Base-by-base conservation (phyloP, 2,329 filamentous ascomycete genomes). In the Colletotrichum horii region DNA sequence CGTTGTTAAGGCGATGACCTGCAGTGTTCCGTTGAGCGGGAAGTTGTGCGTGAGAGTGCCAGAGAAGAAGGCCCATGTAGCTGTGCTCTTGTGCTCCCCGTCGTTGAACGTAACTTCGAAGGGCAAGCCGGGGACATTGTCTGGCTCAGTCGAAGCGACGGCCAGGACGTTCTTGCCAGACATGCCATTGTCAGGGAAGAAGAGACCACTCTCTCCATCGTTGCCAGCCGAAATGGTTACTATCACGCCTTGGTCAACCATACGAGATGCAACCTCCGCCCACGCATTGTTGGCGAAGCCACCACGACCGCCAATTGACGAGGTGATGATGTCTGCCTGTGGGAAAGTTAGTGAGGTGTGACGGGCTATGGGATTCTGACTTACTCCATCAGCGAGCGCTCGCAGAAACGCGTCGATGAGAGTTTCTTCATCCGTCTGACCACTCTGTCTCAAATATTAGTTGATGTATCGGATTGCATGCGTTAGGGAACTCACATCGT, bases 171-270 rank as follows among this genome's bases (percentile, higher is more conserved):
- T 82, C 60, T 82, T 81, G 8, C 86, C 87, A 8, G 85, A 83
- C 15, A 85, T 81, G 12, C 86, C 85, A 24, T 82, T 83, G 36
- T 81, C 82, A 19, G 83, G 81, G 58, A 83, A 85, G 78, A 87
- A 87, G 2, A 85, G 78, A 4, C 87, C 86, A n/a, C 80, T 76
- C 28, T 79, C 80, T 19, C 86, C 86, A 30, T 83, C 80, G 68
- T 88, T 89, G 28, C 87, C 87, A 5, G 83, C 85, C 0, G 86
- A 84, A 34, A 87, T 82, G 8, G 83, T 84, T 32, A 86, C 83
- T 6, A 85, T 80, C 4, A 86, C 82, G 28, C 85, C 85, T 22
- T 81, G 79, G 19, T 86, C 83, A 16, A 84, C 85, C 62, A 88
- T 83, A 7, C 86, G 84, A 14, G 83, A 84, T 12, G 84, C 82